Evolutionary conservation across 768 basidiomycete species (phyloP).

Genomic region (Boletales sp.): DNA sequence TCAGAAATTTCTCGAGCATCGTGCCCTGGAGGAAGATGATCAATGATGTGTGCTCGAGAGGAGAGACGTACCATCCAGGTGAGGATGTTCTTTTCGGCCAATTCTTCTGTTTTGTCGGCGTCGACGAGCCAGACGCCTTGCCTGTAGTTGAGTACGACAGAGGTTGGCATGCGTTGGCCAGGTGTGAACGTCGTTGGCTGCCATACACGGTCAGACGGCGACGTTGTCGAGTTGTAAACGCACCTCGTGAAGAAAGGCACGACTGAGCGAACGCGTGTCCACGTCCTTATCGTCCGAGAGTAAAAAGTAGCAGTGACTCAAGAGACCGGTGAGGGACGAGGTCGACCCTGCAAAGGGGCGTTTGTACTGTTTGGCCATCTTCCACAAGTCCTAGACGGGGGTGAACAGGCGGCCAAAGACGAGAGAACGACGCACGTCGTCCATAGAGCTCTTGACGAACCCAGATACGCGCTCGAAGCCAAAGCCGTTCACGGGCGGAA

Average conservation of each 20-base stretch:
- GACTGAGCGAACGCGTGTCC: constrained; percentile 58
- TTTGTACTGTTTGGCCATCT: constrained; percentile 54
- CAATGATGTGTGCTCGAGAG: not conserved
- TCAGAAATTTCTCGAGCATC: constrained; percentile 86
- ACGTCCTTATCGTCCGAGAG: constrained; percentile 69
- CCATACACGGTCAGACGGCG: not conserved
- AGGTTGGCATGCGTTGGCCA: constrained; percentile 74
- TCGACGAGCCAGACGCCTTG: constrained; percentile 71
- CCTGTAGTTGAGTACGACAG: constrained; percentile 60
- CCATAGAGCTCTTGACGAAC: constrained; percentile 77
- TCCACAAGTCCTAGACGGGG: constrained; percentile 53
- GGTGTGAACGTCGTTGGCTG: constrained; percentile 67
- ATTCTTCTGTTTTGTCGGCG: constrained; percentile 40
- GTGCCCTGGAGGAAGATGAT: constrained; percentile 57
- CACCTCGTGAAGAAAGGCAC: constrained; percentile 58
- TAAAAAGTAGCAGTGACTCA: constrained; percentile 86
- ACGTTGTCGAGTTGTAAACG: constrained; percentile 13
- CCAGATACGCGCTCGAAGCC: constrained; percentile 73
- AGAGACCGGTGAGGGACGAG: constrained; percentile 79
- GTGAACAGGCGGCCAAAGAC: too few species aligned
- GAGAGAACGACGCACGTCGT: constrained; percentile 45
- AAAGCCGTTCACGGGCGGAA: constrained; percentile 80
- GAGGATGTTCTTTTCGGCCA: constrained; percentile 63
- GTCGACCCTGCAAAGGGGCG: constrained; percentile 81
- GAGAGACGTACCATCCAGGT: constrained; percentile 60